These are phyloP conservation scores for Podaxis sp. DNA, from an alignment of 768 basidiomycete genomes.

Conservation along the genomic window DNA sequence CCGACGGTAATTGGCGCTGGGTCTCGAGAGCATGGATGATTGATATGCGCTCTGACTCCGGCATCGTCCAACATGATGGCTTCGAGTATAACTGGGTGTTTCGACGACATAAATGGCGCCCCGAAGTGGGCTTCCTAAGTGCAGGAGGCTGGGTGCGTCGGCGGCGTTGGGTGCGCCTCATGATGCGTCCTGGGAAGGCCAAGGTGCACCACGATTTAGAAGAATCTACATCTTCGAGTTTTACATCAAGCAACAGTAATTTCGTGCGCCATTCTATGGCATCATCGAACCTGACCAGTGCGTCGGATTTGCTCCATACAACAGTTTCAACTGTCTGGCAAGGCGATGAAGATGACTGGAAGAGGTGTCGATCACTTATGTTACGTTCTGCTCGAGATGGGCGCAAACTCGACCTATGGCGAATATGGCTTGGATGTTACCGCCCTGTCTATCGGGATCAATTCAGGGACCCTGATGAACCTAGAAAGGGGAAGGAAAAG, in stretches of 20 bases:
- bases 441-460: constrained; percentile 25
- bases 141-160: constrained; percentile 75
- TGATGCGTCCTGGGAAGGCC: constrained; percentile 61
- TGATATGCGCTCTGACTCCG: constrained; percentile 77
- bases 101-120: constrained; percentile 62
- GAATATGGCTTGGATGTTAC: constrained; percentile 57
- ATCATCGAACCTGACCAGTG: constrained; percentile 28
- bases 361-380: constrained; percentile 51
- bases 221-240: constrained; percentile 15
- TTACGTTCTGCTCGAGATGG: constrained; percentile 60
- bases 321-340: constrained; percentile 21
- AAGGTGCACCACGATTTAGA: constrained; percentile 15
- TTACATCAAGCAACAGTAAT: not conserved
- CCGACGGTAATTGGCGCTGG: constrained; percentile 82
- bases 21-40: constrained; percentile 82
- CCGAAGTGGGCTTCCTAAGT: constrained; percentile 56
- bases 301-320: constrained; percentile 16
- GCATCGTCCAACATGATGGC: constrained; percentile 77
- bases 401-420: constrained; percentile 75
- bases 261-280: constrained; percentile 25
- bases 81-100: constrained; percentile 88
- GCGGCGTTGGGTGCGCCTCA: constrained; percentile 80
- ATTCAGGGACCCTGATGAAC: constrained; percentile 16
- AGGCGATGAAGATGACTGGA: constrained; percentile 53
- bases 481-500: constrained; percentile 31